phyloP scores from a whole-genome alignment of 495 filamentous ascomycete species.

The Neurospora tetrasperma region DNA sequence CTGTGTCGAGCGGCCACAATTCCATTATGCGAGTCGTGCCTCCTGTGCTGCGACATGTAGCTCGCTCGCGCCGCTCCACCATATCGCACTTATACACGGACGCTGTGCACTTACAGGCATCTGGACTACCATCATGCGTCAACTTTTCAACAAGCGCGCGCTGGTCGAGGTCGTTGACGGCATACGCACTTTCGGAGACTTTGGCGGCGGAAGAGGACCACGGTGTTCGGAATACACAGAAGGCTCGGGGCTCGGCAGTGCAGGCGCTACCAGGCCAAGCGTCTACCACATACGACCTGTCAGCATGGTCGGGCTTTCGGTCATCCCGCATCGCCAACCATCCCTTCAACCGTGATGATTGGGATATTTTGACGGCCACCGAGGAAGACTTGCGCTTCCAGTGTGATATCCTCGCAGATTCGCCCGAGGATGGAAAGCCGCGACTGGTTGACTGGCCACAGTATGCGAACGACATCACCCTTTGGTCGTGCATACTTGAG shows the following conservation, averaged over 20 bases:
- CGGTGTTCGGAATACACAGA: not conserved
- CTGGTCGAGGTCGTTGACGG: not conserved
- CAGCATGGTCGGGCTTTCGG: not conserved
- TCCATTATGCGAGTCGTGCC: conserved; percentile 13
- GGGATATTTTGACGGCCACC: conserved; percentile 10
- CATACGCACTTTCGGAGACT: not conserved
- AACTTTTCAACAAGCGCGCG: not conserved
- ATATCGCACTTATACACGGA: not conserved
- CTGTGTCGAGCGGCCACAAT: not conserved
- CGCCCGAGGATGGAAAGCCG: conserved; percentile 15
- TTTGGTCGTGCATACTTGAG: conserved; percentile 57
- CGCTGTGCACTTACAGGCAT: not conserved
- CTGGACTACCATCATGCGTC: not conserved
- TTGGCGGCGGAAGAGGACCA: not conserved
- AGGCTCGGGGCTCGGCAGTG: not conserved
- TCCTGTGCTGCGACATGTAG: conserved; percentile 4
- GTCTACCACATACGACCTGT: conserved; percentile 12
- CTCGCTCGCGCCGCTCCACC: not conserved
- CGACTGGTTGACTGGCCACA: conserved; percentile 46
- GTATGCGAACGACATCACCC: conserved; percentile 39
- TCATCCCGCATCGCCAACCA: not conserved
- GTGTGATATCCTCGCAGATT: conserved; percentile 35
- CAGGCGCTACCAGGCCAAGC: not conserved
- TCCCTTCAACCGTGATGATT: conserved; percentile 12
- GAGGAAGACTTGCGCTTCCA: conserved; percentile 30